Conservation (phyloP, 495 filamentous ascomycete species). For the Tetracladium setigerum region DNA sequence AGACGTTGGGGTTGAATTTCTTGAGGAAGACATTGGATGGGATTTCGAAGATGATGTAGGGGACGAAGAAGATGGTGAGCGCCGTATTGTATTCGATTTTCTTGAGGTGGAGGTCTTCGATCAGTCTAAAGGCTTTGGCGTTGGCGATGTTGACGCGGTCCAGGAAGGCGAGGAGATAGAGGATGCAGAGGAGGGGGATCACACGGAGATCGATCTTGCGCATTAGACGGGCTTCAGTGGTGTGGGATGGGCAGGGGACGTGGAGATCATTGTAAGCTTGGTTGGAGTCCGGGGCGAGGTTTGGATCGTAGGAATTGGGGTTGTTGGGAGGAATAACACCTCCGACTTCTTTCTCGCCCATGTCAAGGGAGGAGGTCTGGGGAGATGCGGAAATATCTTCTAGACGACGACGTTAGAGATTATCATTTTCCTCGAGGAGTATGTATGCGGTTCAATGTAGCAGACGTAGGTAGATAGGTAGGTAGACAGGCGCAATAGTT, state of each 20-base stretch:
- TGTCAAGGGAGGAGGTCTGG: too few relatives aligned
- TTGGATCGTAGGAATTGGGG: constrained; percentile 22
- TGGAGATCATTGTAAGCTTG: constrained; percentile 29
- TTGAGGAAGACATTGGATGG: constrained; percentile 86
- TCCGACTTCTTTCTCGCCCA: constrained; percentile 7
- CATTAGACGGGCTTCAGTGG: constrained; percentile 66
- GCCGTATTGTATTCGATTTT: constrained; percentile 22
- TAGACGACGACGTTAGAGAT: too few relatives aligned
- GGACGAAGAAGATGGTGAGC: constrained; percentile 67
- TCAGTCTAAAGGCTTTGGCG: constrained; percentile 29
- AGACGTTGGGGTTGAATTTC: constrained; percentile 70
- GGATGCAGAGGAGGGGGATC: constrained; percentile 70
- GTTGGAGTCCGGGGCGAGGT: constrained; percentile 8
- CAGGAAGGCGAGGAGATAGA: constrained; percentile 84
- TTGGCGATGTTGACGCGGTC: constrained; percentile 62
- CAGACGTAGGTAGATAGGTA: too few relatives aligned
- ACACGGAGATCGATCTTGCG: constrained; percentile 73
- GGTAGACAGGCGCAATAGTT: too few relatives aligned
- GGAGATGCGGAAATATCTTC: too few relatives aligned
- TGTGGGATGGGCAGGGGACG: constrained; percentile 47
- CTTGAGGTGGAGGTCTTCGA: constrained; percentile 34
- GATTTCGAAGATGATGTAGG: constrained; percentile 82
- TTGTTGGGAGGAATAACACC: constrained; percentile 6
- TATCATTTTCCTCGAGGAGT: too few relatives aligned
- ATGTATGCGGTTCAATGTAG: too few relatives aligned